Evolutionary conservation across 148 eudicot species (phyloP).

Genomic region (Polygonum maritimum): DNA sequence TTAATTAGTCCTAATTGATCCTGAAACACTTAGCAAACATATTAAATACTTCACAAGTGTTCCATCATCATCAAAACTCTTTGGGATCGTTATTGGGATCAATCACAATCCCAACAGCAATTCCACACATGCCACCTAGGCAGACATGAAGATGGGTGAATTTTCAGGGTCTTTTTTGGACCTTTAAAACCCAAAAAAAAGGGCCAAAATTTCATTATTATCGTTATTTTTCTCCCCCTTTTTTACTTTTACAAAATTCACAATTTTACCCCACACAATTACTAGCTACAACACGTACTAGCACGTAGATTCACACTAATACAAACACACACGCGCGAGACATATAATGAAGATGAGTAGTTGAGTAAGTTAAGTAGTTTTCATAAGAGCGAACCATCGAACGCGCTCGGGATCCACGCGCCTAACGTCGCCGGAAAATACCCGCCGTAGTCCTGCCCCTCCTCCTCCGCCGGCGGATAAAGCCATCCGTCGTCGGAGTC

Average conservation of each 20-base stretch:
- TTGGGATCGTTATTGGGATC: no score
- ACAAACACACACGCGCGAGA: background rate
- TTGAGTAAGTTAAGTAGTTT: background rate
- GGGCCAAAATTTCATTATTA: conserved; percentile 2
- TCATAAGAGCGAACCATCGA: background rate
- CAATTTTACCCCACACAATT: background rate
- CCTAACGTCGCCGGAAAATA: background rate
- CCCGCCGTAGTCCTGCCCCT: background rate
- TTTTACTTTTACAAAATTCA: conserved; percentile 1
- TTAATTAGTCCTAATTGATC: no score
- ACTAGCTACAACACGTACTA: background rate
- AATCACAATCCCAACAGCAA: no score
- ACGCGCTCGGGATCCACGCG: conserved; percentile 1
- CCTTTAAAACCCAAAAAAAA: conserved; percentile 4
- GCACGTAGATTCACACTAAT: background rate
- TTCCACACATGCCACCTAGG: conserved; percentile 6
- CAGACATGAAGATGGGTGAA: background rate
- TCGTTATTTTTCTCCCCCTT: background rate
- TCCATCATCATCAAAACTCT: no score
- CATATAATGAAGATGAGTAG: background rate
- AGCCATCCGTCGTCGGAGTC: conserved; percentile 45
- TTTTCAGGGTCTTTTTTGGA: conserved; percentile 9
- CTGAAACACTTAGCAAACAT: no score
- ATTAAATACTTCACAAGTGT: no score
- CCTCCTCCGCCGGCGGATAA: conserved; percentile 22